A percentile compares a stretch with the other conserved stretches of the same genome.
Conservation (phyloP, 1,139 yeast genomes). For the Debaryomyces sp. region DNA sequence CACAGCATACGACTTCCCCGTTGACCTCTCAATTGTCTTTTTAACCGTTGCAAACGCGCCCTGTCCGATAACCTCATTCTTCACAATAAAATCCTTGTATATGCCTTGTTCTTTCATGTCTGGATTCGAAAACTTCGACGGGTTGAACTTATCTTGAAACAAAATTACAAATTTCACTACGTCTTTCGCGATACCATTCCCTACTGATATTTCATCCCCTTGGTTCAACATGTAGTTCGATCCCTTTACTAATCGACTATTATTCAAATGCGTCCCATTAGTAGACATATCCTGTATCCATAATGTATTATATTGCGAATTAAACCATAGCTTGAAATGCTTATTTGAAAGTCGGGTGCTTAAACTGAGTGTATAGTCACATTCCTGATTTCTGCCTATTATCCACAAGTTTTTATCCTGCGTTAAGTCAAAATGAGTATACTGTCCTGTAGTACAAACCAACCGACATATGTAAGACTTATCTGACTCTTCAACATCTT, state of each 20-base stretch:
- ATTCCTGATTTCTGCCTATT: slow-evolving; percentile 76
- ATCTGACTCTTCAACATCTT: slow-evolving; percentile 31
- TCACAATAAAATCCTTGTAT: slow-evolving; percentile 72
- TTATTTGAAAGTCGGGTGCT: slow-evolving; percentile 74
- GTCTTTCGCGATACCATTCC: slow-evolving; percentile 82
- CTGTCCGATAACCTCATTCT: slow-evolving; percentile 85
- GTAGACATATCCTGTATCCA: slow-evolving; percentile 77
- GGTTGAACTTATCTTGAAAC: slow-evolving; percentile 49
- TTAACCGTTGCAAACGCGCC: slow-evolving; percentile 98
- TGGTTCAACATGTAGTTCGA: slow-evolving; percentile 81
- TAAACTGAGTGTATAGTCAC: slow-evolving; percentile 60
- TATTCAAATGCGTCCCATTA: slow-evolving; percentile 88
- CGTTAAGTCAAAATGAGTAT: slow-evolving; percentile 45
- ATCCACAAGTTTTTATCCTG: slow-evolving; percentile 59
- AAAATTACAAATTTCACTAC: slow-evolving; percentile 75
- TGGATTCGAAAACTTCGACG: slow-evolving; percentile 28
- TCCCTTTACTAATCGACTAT: slow-evolving; percentile 71
- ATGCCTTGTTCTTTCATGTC: slow-evolving; percentile 52
- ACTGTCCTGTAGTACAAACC: slow-evolving; percentile 71
- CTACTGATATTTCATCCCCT: slow-evolving; percentile 91
- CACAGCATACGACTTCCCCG: slow-evolving; percentile 87
- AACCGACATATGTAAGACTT: slow-evolving; percentile 44
- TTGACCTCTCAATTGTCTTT: slow-evolving; percentile 80
- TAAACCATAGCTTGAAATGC: slow-evolving; percentile 75
- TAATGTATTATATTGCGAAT: slow-evolving; percentile 53